phyloP scores from a whole-genome alignment of 257 asterid genomes.

The Voacanga thouarsii region DNA sequence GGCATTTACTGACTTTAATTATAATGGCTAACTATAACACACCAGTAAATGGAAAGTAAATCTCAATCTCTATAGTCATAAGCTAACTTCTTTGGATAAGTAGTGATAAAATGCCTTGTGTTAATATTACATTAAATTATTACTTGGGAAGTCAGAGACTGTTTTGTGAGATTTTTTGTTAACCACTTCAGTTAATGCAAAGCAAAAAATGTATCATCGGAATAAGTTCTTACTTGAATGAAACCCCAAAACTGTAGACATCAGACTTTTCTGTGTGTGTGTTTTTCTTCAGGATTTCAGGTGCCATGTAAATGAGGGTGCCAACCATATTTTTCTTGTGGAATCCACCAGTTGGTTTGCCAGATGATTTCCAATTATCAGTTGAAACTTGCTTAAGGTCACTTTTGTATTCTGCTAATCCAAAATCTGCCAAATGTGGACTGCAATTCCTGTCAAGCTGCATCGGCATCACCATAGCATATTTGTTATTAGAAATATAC shows the following conservation, averaged over 20 bases:
- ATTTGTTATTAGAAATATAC: background rate
- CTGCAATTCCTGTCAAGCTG: constrained; percentile 66
- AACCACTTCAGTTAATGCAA: background rate
- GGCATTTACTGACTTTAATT: background rate
- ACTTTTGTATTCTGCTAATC: constrained; percentile 75
- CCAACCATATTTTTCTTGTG: constrained; percentile 96
- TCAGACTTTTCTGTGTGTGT: constrained; percentile 90
- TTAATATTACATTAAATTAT: background rate
- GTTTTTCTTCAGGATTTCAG: constrained; percentile 86
- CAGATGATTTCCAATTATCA: constrained; percentile 75
- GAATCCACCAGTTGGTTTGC: constrained; percentile 98
- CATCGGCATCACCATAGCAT: constrained; percentile 28
- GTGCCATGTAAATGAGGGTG: constrained; percentile 96
- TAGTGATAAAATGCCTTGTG: background rate
- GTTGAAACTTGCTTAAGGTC: constrained; percentile 70
- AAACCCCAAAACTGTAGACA: constrained; percentile 88
- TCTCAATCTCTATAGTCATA: background rate
- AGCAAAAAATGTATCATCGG: background rate
- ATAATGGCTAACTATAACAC: background rate
- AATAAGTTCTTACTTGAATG: constrained; percentile 63
- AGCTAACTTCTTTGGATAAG: background rate
- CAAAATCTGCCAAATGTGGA: constrained; percentile 88
- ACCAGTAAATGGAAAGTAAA: background rate
- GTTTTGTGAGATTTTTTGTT: background rate
- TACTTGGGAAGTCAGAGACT: background rate